Base-by-base conservation (phyloP, 2,329 filamentous ascomycete species). In the Akanthomyces lecanii region DNA sequence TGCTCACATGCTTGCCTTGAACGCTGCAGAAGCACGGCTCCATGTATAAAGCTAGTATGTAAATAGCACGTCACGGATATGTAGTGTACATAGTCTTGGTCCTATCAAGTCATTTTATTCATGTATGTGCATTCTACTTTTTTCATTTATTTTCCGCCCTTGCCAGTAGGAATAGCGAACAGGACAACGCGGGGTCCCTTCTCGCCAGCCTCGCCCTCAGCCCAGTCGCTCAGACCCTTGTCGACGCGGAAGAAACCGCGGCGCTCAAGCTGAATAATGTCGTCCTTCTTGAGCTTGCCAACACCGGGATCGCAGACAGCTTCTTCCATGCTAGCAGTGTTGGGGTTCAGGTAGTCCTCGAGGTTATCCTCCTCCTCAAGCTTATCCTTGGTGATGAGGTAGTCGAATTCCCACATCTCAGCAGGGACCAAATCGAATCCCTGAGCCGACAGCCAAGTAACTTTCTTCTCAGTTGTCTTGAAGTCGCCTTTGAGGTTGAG, bases 391-490 rank as follows among this genome's bases (percentile, higher is more conserved):
- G 89, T 96, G 72, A 98, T 89, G 55, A 98, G 84, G 78, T 96
- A 94, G 77, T 97, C 94, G 74, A 97, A 98, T 69, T 97, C 92
- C 77, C 93, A 94, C 12, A 97, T 83, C 76, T 97, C 91, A 25
- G 95, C 88, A 8, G 88, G 87, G 16, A 96, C 82, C 0, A 97
- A 83, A 64, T 89, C 85, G 78, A 94, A 90, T 51, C 85, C 85
- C 68, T 91, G 85, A 0, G 83, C 85, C 1, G 91, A 89, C 54
- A 98, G 80, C 94, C 94, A 98, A 1, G 93, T 97, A 44, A 98
- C 86, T 82, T 98, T 98, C 86, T 97, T 97, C 72, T 92, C 88
- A 0, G 94, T 98, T 72, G 91, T 89, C 82, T 96, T 97, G 76
- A 98, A 91, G 74, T 98, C 94, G 62, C 94, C 93, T 70, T 90